These are phyloP conservation scores for maize (Zea mays) DNA, from an alignment of 176 grass and related monocot genomes.

Conservation along the genomic window Zm-B73-REFERENCE-NAM-5.0 NC_050100.1:69691001-69691500, in stretches of 20 bases:
- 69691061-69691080: slow-evolving; percentile 93
- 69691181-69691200: not conserved
- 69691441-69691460: not conserved
- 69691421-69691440: not conserved
- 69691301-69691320: not conserved
- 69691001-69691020: slow-evolving; percentile 70
- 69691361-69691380: not conserved
- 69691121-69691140: slow-evolving; percentile 28
- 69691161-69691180: slow-evolving; percentile 1
- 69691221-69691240: slow-evolving; percentile 22
- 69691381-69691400: not conserved
- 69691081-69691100: slow-evolving; percentile 91
- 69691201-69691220: not conserved
- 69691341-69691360: not conserved
- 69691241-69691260: slow-evolving; percentile 2
- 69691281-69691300: not conserved
- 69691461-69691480: not conserved
- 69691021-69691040: slow-evolving; percentile 92
- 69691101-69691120: slow-evolving; percentile 75
- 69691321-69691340: not conserved
- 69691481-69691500: not conserved
- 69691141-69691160: slow-evolving; percentile 20
- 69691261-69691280: not conserved
- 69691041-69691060: slow-evolving; percentile 97
- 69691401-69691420: not conserved